A percentile compares a stretch with the other conserved stretches of the same genome.
Evolutionary conservation across 139 green algal genomes (phyloP).

Genomic region (Chlorella sp.): DNA sequence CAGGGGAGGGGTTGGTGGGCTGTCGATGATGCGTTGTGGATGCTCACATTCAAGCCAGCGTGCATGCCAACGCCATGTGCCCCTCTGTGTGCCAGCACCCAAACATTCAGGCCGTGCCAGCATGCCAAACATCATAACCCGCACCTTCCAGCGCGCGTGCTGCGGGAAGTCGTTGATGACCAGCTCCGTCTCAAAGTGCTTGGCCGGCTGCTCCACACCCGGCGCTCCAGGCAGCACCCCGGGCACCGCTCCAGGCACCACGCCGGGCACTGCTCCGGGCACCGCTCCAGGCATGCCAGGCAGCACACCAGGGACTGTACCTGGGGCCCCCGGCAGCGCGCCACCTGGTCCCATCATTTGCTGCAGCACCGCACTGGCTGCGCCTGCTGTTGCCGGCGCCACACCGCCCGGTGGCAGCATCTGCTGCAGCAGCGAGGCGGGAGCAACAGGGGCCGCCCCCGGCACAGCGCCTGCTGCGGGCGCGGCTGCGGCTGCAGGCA

Average conservation of each 20-base stretch:
- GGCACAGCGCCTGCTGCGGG: slow-evolving; percentile 3
- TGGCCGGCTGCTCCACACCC: slow-evolving; percentile 1
- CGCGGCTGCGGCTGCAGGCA: slow-evolving; percentile 8
- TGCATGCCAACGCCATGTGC: too few relatives aligned
- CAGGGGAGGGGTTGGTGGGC: too few relatives aligned
- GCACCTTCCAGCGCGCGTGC: slow-evolving; percentile 90
- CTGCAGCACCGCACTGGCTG: not conserved
- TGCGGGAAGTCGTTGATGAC: slow-evolving; percentile 99
- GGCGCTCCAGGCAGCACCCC: not conserved
- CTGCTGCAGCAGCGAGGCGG: not conserved
- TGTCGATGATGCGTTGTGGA: too few relatives aligned
- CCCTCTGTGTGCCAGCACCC: too few relatives aligned
- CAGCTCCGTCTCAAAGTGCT: slow-evolving; percentile 92
- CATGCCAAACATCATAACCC: too few relatives aligned
- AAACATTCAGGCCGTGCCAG: too few relatives aligned
- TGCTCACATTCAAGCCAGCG: not conserved
- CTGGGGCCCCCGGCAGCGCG: not conserved
- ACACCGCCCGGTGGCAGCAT: slow-evolving; percentile 25
- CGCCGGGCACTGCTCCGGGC: not conserved
- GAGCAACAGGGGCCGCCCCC: not conserved
- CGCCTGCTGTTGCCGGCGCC: not conserved
- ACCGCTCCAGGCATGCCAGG: not conserved
- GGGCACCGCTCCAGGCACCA: not conserved
- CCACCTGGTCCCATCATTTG: slow-evolving; percentile 19
- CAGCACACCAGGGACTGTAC: not conserved